These are phyloP conservation scores for Starmerella apicola DNA, from an alignment of 805 yeast genomes.

Conservation along the genomic window DNA sequence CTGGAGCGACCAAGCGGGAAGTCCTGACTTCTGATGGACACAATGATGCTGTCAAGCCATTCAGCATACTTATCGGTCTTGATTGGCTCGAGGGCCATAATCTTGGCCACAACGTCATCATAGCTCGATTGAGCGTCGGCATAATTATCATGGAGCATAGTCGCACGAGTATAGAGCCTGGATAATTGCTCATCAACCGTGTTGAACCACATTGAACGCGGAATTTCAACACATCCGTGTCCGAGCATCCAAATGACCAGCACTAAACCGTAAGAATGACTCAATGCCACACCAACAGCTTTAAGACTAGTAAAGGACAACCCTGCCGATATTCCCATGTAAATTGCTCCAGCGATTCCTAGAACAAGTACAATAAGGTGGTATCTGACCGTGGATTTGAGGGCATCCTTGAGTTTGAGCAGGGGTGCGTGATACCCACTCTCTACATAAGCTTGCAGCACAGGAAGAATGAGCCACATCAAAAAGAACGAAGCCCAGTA, in stretches of 20 bases:
- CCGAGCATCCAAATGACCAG: slow-evolving; percentile 76
- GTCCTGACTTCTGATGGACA: slow-evolving; percentile 27
- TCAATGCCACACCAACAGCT: slow-evolving; percentile 56
- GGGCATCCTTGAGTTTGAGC: slow-evolving; percentile 42
- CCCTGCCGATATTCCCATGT: slow-evolving; percentile 46
- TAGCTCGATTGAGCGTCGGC: slow-evolving; percentile 52
- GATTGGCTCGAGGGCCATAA: slow-evolving; percentile 38
- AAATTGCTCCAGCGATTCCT: slow-evolving; percentile 44
- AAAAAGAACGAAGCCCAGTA: slow-evolving; percentile 73
- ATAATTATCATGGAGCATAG: slow-evolving; percentile 43
- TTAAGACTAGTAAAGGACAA: slow-evolving; percentile 45
- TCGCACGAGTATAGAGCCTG: slow-evolving; percentile 41
- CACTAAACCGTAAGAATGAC: slow-evolving; percentile 64
- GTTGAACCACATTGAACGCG: slow-evolving; percentile 36
- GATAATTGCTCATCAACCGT: slow-evolving; percentile 30
- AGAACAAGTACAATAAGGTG: slow-evolving; percentile 45
- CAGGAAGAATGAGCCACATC: slow-evolving; percentile 67
- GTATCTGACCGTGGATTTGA: slow-evolving; percentile 44
- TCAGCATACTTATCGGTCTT: slow-evolving; percentile 41
- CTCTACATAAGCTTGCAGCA: slow-evolving; percentile 57
- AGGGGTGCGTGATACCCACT: slow-evolving; percentile 49
- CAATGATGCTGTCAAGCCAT: slow-evolving; percentile 51
- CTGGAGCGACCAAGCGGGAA: slow-evolving; percentile 16
- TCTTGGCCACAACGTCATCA: slow-evolving; percentile 50
- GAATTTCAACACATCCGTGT: slow-evolving; percentile 61